Evolutionary conservation across 192 early-diverging fungal species (phyloP), one percentile per base, ranked within the genome.

Genomic region (Linnemannia zychae): DNA sequence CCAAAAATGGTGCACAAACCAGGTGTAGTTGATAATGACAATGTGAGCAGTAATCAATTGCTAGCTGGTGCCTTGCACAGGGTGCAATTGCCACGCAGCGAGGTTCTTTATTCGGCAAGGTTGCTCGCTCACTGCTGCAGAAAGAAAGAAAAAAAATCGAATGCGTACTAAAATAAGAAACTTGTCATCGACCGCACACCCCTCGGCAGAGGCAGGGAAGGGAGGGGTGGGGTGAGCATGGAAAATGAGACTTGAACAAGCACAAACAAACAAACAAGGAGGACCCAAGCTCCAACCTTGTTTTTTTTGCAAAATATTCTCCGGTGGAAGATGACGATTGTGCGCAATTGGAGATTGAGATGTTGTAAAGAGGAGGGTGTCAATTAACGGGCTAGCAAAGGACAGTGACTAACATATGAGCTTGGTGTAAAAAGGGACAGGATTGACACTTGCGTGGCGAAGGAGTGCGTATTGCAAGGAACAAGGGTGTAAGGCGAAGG

Each of bases 1-100:
- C 57, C 57, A 63, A 63, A 63, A 63, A 63, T 63, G 57, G 57
- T 63, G 57, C 57, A 31, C 57, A 63, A 63, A 63, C 57, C 57
- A 63, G 22, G 24, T 24, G 13, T 49, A 5, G 18, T 20, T 0
- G 28, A 7, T 31, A 28, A 60, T n/a, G n/a, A 12, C 24, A 60
- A 63, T 5, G 11, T 31, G 22, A 33, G 28, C 24, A 12, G 9
- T 44, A 44, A 9, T 44, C 40, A 31, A 28, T n/a, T 6, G 20
- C 52, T 22, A 50, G 11, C 52, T 7, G 28, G n/a, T 28, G 9
- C 7, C 3, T 7, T n/a, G 18, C 20, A 53, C 22, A 22, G 52
- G n/a, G 53, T 28, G 20, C 24, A 20, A 24, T 0, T 2, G 22
- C 12, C 4, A 9, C 31, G 57, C 28, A 22, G 7, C 18, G n/a